Percentiles rank a stretch among this genome's conserved stretches.
phyloP scores from a whole-genome alignment of 2,329 filamentous ascomycete genomes.

The Helminthosporium solani region DNA sequence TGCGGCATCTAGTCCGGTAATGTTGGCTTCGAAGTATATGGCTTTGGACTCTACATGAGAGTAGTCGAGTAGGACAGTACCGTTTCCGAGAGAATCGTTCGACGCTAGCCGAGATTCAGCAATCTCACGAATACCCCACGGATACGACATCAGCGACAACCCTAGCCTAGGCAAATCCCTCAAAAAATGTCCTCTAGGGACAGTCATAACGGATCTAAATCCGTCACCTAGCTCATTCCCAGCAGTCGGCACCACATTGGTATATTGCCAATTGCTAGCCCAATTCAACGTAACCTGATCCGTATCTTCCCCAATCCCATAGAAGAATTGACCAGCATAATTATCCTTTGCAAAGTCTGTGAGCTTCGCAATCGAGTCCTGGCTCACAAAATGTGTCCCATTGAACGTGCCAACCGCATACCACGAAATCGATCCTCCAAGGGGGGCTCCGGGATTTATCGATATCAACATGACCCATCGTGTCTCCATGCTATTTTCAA shows the following conservation, averaged over 20 bases:
- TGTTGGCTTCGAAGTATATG: slow-evolving; percentile 57
- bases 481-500: slow-evolving; percentile 45
- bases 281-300: slow-evolving; percentile 55
- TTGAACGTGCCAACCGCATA: slow-evolving; percentile 64
- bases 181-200: slow-evolving; percentile 56
- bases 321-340: slow-evolving; percentile 60
- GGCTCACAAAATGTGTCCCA: slow-evolving; percentile 59
- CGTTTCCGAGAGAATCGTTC: slow-evolving; percentile 51
- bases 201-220: slow-evolving; percentile 55
- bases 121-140: slow-evolving; percentile 53
- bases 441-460: slow-evolving; percentile 59
- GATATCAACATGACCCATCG: slow-evolving; percentile 53
- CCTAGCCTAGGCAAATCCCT: slow-evolving; percentile 54
- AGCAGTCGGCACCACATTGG: slow-evolving; percentile 55
- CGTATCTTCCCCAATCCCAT: slow-evolving; percentile 42
- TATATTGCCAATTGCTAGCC: slow-evolving; percentile 63
- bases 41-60: slow-evolving; percentile 52
- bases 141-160: slow-evolving; percentile 53
- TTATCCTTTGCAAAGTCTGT: slow-evolving; percentile 55
- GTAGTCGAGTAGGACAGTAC: slow-evolving; percentile 54
- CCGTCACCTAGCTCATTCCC: slow-evolving; percentile 42
- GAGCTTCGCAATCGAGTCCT: slow-evolving; percentile 46
- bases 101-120: slow-evolving; percentile 48
- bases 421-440: slow-evolving; percentile 57
- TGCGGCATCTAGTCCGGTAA: slow-evolving; percentile 45